These are phyloP conservation scores for Meredithiella fracta DNA, from an alignment of 2,329 filamentous ascomycete genomes.

Conservation along the genomic window DNA sequence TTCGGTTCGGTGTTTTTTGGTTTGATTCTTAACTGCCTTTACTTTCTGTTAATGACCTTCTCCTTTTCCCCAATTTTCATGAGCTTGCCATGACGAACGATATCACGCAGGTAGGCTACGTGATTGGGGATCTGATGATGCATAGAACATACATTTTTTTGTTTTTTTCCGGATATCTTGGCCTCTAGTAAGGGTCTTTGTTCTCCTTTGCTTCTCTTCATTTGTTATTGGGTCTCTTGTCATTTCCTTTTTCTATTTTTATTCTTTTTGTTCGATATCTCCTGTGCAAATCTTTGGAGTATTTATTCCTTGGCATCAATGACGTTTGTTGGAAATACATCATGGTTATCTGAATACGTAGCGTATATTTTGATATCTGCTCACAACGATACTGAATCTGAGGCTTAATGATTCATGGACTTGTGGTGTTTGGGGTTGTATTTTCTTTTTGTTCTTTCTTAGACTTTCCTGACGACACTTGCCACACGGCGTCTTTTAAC, in stretches of 20 bases:
- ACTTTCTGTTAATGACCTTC: neutral
- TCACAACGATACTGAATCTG: no score
- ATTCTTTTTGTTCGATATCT: no score
- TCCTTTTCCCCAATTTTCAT: neutral
- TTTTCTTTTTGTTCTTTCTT: slow-evolving; percentile 5
- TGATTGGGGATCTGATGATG: neutral
- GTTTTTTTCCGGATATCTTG: slow-evolving; percentile 3
- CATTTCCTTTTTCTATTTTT: neutral
- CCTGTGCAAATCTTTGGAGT: neutral
- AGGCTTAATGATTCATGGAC: neutral
- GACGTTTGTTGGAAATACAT: neutral
- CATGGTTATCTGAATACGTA: no score
- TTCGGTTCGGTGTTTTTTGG: neutral
- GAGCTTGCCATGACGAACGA: neutral
- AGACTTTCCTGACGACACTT: neutral
- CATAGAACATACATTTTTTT: slow-evolving; percentile 2
- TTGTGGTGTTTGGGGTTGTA: neutral
- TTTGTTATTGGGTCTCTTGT: slow-evolving; percentile 8
- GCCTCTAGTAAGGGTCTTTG: neutral
- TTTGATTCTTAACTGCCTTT: neutral
- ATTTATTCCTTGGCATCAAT: slow-evolving; percentile 3
- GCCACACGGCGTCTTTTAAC: neutral
- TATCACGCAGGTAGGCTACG: no score
- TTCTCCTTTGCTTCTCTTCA: slow-evolving; percentile 2
- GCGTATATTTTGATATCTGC: no score